These are phyloP conservation scores for Leccinum rimulosum DNA, from an alignment of 768 basidiomycete genomes.

Conservation along the genomic window DNA sequence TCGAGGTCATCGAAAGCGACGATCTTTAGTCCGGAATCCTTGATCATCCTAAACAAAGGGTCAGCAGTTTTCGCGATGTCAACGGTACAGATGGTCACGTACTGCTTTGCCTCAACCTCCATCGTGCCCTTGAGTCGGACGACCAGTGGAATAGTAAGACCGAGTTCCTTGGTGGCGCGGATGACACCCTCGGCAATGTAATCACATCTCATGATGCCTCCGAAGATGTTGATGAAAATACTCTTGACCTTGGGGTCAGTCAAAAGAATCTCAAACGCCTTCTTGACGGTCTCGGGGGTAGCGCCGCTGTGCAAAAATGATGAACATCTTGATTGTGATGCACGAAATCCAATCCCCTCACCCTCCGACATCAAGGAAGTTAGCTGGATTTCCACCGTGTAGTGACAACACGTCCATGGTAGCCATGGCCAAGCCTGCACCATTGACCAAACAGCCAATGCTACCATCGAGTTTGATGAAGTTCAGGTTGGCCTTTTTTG, in stretches of 20 bases:
- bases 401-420: conserved; percentile 99
- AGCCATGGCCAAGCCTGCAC: conserved; percentile 98
- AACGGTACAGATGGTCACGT: conserved; percentile 31
- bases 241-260: conserved; percentile 91
- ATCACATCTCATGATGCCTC: conserved; percentile 99
- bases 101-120: conserved; percentile 94
- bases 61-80: neutral
- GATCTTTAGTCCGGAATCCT: conserved; percentile 88
- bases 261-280: conserved; percentile 94
- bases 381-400: conserved; percentile 95
- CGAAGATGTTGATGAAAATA: conserved; percentile 98
- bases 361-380: conserved; percentile 99
- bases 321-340: neutral
- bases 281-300: conserved; percentile 99
- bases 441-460: conserved; percentile 97
- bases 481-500: conserved; percentile 93
- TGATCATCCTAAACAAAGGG: conserved; percentile 74
- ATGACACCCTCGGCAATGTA: conserved; percentile 99
- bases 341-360: conserved; percentile 30
- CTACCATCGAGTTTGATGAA: conserved; percentile 99
- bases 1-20: conserved; percentile 91
- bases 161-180: conserved; percentile 91
- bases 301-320: conserved; percentile 64
- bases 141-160: conserved; percentile 81
- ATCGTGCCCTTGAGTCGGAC: conserved; percentile 97